Base-by-base conservation (phyloP, 129 eudicot genomes). In the Mikania micrantha region DNA sequence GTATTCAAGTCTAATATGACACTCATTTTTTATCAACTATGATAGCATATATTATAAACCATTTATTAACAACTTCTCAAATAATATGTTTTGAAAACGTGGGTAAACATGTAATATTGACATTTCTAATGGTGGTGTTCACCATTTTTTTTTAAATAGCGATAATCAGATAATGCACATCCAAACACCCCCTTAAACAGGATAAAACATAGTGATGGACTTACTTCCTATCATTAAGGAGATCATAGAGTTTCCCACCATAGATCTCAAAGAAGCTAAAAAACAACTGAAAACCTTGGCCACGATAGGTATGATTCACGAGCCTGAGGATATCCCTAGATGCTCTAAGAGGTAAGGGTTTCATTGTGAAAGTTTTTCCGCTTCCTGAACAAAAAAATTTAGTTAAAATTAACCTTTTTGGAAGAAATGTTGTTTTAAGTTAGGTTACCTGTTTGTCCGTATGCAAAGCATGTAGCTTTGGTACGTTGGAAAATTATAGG, bases 381-480 rank as follows among this genome's bases (percentile, higher is more conserved):
- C 98, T 92, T 82, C 98, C 98, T 92, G 84, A 59, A 73, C 54
- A 54, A n/a, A 44, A 40, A 49, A 74, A 52, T 41, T 48, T 6
- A 40, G 69, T 25, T 61, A 38, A 19, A 41, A 38, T 22, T 0
- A 41, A 28, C 41, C 19, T 34, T 13, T 58, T 42, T 42, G n/a
- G 69, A 48, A 29, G 35, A 59, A 42, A 42, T 19, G 45, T 4
- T 29, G 45, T 29, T 15, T 32, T 7, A 45, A 40, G 71, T 34
- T 19, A 4, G 11, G 32, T 67, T 78, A 92, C 98, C 98, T 84
- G 98, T 92, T 74, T 92, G 98, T 69, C 98, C 98, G 77, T 92
- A 92, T 10, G 98, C 98, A 74, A 92, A 92, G 83, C 98, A 92
- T 31, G 98, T 92, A 59, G 98, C 96, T 86, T 92, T 92, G 28